Evolutionary conservation across 73 alveolate species (phyloP), one percentile per base, ranked within the genome.

Genomic region (Breviolum minutum): DNA sequence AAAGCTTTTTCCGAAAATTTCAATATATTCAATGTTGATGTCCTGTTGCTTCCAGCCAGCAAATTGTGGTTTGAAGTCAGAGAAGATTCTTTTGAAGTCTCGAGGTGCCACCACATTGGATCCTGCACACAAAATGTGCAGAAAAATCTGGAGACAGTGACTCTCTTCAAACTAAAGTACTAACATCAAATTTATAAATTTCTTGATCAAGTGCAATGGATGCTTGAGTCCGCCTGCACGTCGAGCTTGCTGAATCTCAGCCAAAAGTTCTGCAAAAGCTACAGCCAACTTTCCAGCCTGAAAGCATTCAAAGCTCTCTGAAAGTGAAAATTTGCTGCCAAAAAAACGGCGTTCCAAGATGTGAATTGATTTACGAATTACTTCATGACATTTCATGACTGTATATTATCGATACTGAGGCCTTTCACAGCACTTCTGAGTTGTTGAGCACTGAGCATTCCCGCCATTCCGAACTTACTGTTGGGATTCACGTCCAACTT

Each of bases 11-110:
- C 54, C 54, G 1, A 3, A 12, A n/a, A n/a, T n/a, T n/a, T n/a
- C n/a, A n/a, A n/a, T n/a, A n/a, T n/a, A 71, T 8, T 20, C 88
- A 27, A 27, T 77, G 10, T 9, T 24, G 22, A 9, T 2, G 60
- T 54, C 96, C 96, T 89, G 96, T 87, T 89, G 96, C 63, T 70
- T 70, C 87, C 86, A 89, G 22, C 96, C 96, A 4, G 96, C 96
- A 54, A 89, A 89, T 48, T 89, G 96, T 6, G 96, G 96, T 63
- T 89, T 89, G 96, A 70, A 89, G 96, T 89, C 96, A 3, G 96
- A 89, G 62, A 89, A 89, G 76, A 89, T 69, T 14, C 96, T 73
- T 66, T 89, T 89, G 81, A 89, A 89, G 87, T 89, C 87, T 16
- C 87, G 73, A 2, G 96, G 96, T 6, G 96, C 96, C 86, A 89